Conservation (phyloP, 2,329 filamentous ascomycete genomes). For the Fusarium sp. region DNA sequence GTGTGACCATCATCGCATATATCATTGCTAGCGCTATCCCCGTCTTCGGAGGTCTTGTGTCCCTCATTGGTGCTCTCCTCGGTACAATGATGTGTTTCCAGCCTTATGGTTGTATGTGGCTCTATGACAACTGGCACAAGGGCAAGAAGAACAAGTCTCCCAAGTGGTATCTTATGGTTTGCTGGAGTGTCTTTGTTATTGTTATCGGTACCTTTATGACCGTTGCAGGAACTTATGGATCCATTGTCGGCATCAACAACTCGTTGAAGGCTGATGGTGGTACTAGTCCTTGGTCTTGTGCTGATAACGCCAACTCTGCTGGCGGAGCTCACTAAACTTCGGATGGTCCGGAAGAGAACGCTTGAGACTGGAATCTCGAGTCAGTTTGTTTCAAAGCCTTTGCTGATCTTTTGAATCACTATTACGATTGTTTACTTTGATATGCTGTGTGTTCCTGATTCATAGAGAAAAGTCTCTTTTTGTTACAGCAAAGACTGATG, state of each 20-base stretch:
- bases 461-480: background rate
- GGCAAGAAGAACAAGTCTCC: slow-evolving; percentile 5
- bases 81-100: slow-evolving; percentile 47
- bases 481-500: background rate
- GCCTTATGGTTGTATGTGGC: slow-evolving; percentile 47
- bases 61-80: slow-evolving; percentile 47
- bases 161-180: slow-evolving; percentile 28
- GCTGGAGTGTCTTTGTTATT: slow-evolving; percentile 29
- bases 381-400: background rate
- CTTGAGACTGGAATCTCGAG: background rate
- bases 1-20: slow-evolving; percentile 43
- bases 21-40: slow-evolving; percentile 42
- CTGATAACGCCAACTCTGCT: slow-evolving; percentile 55
- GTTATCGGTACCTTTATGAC: slow-evolving; percentile 52
- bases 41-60: slow-evolving; percentile 46
- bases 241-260: slow-evolving; percentile 50
- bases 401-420: no score
- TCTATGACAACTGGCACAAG: slow-evolving; percentile 45
- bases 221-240: slow-evolving; percentile 58
- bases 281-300: slow-evolving; percentile 55
- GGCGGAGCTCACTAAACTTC: slow-evolving; percentile 8
- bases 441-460: background rate
- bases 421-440: background rate
- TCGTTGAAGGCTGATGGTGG: slow-evolving; percentile 51
- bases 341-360: background rate